Evolutionary conservation across 75 land plant genomes (phyloP).

Genomic region (Pinus tabuliformis): DNA sequence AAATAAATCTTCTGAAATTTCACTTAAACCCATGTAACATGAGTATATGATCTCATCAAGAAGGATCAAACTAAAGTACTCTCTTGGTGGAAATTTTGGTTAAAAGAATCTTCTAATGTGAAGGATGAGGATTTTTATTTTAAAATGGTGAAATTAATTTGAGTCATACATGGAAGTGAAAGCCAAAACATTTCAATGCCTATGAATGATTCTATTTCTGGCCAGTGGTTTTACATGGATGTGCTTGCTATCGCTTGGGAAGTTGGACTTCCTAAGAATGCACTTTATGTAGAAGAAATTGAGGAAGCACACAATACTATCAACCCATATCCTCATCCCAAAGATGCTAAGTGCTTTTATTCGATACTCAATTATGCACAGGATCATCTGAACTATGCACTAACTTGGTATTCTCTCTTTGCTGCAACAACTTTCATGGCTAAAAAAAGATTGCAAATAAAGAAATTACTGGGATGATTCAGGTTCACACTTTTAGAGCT

Average conservation of each 20-base stretch:
- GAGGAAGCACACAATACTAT: conserved; percentile 43
- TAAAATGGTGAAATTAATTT: conserved; percentile 49
- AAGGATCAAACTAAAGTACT: conserved; percentile 11
- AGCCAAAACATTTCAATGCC: conserved; percentile 91
- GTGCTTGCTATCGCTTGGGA: conserved; percentile 71
- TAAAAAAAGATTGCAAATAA: conserved; percentile 58
- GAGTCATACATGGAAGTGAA: conserved; percentile 87
- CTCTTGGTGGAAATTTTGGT: conserved; percentile 59
- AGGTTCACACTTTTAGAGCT: background rate
- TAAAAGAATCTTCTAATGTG: conserved; percentile 21
- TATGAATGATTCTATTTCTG: conserved; percentile 64
- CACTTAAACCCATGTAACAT: conserved; percentile 7
- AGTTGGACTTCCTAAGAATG: conserved; percentile 66
- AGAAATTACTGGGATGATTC: conserved; percentile 20
- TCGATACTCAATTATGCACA: conserved; percentile 82
- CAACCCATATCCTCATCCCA: conserved; percentile 81
- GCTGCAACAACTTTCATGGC: conserved; percentile 92
- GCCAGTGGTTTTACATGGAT: conserved; percentile 96
- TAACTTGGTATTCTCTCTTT: conserved; percentile 91
- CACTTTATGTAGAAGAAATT: conserved; percentile 79
- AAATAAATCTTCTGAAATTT: conserved; percentile 30
- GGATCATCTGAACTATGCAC: conserved; percentile 86
- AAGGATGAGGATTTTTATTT: conserved; percentile 21
- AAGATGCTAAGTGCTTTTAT: conserved; percentile 69
- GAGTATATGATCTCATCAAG: background rate